Conservation (phyloP, 352 stramenopile genomes). For the Phytophthora fragariaefolia region DNA sequence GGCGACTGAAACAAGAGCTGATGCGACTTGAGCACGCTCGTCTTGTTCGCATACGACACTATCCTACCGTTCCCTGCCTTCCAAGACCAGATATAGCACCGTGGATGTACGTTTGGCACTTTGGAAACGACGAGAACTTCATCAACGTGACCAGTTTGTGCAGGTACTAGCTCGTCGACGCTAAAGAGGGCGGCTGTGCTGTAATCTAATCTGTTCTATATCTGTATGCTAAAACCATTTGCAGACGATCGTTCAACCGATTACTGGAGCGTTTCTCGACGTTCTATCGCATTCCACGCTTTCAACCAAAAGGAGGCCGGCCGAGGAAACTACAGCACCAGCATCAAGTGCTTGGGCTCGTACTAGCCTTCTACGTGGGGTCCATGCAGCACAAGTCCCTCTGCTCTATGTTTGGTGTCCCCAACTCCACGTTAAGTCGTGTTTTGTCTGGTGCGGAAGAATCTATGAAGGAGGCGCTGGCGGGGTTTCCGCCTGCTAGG, state of each 20-base stretch:
- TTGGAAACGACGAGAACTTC: neutral
- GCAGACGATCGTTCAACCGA: neutral
- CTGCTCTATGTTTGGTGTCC: slow-evolving; percentile 10
- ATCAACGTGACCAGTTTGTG: neutral
- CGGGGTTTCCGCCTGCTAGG: neutral
- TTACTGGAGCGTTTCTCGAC: neutral
- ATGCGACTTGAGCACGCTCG: neutral
- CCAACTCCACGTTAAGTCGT: slow-evolving; percentile 10
- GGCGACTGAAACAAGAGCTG: neutral
- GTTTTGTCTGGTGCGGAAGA: neutral
- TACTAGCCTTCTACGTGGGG: slow-evolving; percentile 29
- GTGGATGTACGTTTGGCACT: neutral
- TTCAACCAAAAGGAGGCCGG: neutral
- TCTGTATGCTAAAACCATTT: neutral
- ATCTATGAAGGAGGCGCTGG: neutral
- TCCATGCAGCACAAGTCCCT: slow-evolving; percentile 8
- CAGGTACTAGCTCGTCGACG: neutral
- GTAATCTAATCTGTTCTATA: neutral
- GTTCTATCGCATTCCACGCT: neutral
- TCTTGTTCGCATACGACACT: neutral
- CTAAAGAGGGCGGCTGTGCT: neutral
- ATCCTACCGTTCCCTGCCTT: neutral
- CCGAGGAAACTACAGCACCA: slow-evolving; percentile 19
- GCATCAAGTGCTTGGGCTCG: slow-evolving; percentile 20
- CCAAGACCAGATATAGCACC: neutral